Evolutionary conservation across 352 stramenopile species (phyloP), one percentile per base, ranked within the genome.

Genomic region (Pythium dissotocum): DNA sequence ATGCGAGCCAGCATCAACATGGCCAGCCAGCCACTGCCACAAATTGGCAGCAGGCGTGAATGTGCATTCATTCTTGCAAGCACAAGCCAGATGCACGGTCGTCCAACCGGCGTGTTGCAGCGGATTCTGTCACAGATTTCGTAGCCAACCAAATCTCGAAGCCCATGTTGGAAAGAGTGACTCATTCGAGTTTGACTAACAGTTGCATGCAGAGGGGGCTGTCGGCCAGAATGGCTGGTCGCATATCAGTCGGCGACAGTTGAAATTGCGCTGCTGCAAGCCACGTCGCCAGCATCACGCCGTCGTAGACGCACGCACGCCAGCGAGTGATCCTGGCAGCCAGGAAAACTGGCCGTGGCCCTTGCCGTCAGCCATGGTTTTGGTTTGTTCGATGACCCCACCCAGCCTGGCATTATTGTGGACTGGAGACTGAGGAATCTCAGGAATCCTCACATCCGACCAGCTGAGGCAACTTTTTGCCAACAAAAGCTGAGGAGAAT

Each of bases 231-330:
- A 44, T 70, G 63, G 63, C 63, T 70, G 63, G 63, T 70, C 63
- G 59, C 63, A 70, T 70, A 52, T 64, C 46, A 64, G 16, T 53
- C 33, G 24, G 33, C 49, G 18, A 54, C 30, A 42, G 44, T 42
- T 55, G 42, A 58, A 56, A 36, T 32, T 21, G 49, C 12, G 12
- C 24, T 36, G 49, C 24, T 36, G 49, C 49, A 36, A 56, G 49
- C 48, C 49, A 59, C 49, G 60, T 66, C 60, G 60, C 35, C 18
- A 21, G 48, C 51, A 67, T 61, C 58, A 65, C 40, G 24, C 38
- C 48, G 14, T 30, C 49, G 18, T 28, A 4, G 6, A 49, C 30
- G 49, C 49, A 56, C 21, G 21, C 21, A 24, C 21, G 21, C 21
- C 21, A 24, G 24, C 24, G 10, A 56, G 18, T 56, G 49, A 36